Conservation (phyloP, 352 stramenopile species). For the Phytophthora vignae region DNA sequence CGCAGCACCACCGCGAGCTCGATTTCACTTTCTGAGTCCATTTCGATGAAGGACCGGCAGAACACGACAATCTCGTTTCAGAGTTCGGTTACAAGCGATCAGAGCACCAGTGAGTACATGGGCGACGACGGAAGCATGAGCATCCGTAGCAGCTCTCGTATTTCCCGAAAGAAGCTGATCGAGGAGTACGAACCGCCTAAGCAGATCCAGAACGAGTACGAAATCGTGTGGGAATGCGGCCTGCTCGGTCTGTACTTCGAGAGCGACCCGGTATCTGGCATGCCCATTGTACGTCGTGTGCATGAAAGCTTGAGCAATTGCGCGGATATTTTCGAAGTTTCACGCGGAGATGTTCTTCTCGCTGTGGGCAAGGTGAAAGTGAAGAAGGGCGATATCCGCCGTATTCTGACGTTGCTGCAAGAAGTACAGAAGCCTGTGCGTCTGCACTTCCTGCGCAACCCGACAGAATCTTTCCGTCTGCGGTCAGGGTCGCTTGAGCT, state of each 20-base stretch:
- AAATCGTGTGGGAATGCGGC: constrained; percentile 90
- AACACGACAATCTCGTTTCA: constrained; percentile 66
- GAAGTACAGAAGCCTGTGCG: constrained; percentile 86
- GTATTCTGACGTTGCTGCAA: constrained; percentile 78
- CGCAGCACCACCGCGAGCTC: constrained; percentile 56
- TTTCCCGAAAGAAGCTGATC: constrained; percentile 68
- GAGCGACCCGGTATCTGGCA: constrained; percentile 78
- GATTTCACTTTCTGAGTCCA: constrained; percentile 57
- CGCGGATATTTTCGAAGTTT: constrained; percentile 87
- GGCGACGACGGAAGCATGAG: constrained; percentile 52
- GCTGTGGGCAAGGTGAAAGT: constrained; percentile 81
- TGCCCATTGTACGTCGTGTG: constrained; percentile 88
- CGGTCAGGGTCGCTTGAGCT: constrained; percentile 77
- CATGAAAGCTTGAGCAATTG: constrained; percentile 90
- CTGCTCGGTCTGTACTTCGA: constrained; percentile 88
- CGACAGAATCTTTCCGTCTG: constrained; percentile 73
- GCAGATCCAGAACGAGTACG: constrained; percentile 82
- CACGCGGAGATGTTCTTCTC: constrained; percentile 79
- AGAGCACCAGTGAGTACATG: constrained; percentile 48
- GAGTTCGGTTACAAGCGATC: constrained; percentile 65
- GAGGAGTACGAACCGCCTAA: constrained; percentile 71
- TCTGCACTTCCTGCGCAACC: constrained; percentile 78
- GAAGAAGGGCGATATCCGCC: constrained; percentile 83
- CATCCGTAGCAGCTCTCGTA: constrained; percentile 53
- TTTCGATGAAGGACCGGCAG: constrained; percentile 53